These are phyloP conservation scores for Eucalyptus tenuipes DNA, from an alignment of 345 rosid species.

Conservation along the genomic window DNA sequence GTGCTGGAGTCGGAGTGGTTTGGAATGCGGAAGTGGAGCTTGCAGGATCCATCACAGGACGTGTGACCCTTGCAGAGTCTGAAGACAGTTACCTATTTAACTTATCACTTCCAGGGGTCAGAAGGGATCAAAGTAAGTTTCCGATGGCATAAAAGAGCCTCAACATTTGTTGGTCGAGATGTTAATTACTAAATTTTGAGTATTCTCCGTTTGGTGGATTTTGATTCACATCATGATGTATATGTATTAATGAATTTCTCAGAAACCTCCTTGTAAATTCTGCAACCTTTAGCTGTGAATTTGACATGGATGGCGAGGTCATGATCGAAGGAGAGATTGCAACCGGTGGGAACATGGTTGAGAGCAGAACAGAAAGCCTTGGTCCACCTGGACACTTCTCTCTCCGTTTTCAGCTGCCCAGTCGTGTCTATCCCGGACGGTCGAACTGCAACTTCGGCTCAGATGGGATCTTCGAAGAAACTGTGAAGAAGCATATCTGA, in stretches of 20 bases:
- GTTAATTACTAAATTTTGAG: neutral
- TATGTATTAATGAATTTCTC: neutral
- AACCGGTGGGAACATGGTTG: neutral
- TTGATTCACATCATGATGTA: neutral
- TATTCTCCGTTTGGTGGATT: neutral
- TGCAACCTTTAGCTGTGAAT: neutral
- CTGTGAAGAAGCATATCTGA: neutral
- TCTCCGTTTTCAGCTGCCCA: neutral
- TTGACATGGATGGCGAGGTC: neutral
- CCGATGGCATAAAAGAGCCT: too few relatives aligned
- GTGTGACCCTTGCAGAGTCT: too few relatives aligned
- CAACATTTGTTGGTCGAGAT: too few relatives aligned
- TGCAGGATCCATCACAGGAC: too few relatives aligned
- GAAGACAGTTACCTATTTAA: too few relatives aligned
- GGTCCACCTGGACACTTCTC: neutral
- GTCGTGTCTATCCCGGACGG: neutral
- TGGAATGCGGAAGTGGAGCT: too few relatives aligned
- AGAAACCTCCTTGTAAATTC: neutral
- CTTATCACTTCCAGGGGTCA: too few relatives aligned
- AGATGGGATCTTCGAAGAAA: neutral
- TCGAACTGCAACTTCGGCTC: neutral
- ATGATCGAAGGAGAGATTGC: neutral
- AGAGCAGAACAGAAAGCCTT: neutral
- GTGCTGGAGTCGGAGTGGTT: too few relatives aligned
- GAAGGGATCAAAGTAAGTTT: too few relatives aligned